Evolutionary conservation across 306 rosid species (phyloP), one percentile per base, ranked within the genome.

Genomic region (Hippophae tibetana): DNA sequence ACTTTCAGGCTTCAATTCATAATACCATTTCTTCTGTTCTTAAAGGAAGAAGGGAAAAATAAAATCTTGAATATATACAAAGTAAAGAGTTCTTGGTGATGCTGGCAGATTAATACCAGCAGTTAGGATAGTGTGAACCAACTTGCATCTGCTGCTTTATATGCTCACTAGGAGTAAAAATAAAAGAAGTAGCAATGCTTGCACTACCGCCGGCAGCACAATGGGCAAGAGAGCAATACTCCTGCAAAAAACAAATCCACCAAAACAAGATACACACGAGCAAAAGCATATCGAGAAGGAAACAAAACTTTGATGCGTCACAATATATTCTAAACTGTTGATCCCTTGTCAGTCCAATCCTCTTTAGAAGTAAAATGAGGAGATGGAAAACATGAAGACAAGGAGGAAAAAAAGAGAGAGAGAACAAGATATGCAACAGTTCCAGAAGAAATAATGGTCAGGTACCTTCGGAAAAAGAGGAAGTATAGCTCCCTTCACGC

Each of bases 111-210:
- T 61, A 66, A 73, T 85, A 92, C 98, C 96, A 92, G 84, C 93
- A 92, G 81, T 82, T 92, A 62, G 75, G 77, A 70, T 87, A 92
- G 71, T 77, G 89, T 26, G 86, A 72, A 26, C 93, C 74, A 67
- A 92, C 88, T 86, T 92, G 98, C 98, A 92, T 85, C 86, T 88
- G 98, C 85, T 85, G 98, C 81, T 92, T 92, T 83, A 92, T 78
- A 57, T 78, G 89, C 76, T 92, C 98, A 50, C 98, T 85, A 11
- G 98, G 98, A 72, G 98, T 92, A 62, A 92, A 92, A 74, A 87
- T 79, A 74, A 86, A 87, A 69, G 98, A 92, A 59, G 98, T 92
- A 47, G 98, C 96, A 74, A 85, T 45, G 76, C 98, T 92, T 78
- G 98, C 93, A 78, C 87, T 76, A 70, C 95, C 98, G 54, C 98